A percentile compares a stretch with the other conserved stretches of the same genome.
phyloP scores from a whole-genome alignment of 2,329 filamentous ascomycete genomes.

The Onygena corvina region DNA sequence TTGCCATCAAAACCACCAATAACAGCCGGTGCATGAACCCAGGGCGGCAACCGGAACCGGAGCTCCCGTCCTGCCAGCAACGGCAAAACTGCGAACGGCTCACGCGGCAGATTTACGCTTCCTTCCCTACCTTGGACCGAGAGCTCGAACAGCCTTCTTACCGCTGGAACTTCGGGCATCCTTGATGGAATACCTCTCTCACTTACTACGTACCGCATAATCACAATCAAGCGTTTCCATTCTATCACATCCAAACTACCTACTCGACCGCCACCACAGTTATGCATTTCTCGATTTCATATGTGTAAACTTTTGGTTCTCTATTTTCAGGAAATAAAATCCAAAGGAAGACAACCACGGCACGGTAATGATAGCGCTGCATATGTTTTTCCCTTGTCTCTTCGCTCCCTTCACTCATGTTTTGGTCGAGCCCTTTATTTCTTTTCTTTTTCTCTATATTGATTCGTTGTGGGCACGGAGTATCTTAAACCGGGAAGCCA shows the following conservation, averaged over 20 bases:
- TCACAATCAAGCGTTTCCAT: too few relatives aligned
- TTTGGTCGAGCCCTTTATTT: background rate
- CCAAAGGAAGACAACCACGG: slow-evolving; percentile 4
- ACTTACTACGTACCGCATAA: too few relatives aligned
- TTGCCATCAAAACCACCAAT: background rate
- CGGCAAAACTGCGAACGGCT: too few relatives aligned
- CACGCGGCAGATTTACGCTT: too few relatives aligned
- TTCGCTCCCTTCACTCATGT: background rate
- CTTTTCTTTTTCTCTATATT: background rate
- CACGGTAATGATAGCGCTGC: slow-evolving; percentile 3
- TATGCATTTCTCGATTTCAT: too few relatives aligned
- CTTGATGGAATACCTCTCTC: too few relatives aligned
- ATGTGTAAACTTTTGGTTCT: background rate
- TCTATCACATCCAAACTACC: too few relatives aligned
- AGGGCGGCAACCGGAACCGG: background rate
- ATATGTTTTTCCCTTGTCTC: background rate
- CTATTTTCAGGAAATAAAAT: background rate
- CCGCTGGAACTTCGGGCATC: too few relatives aligned
- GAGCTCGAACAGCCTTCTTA: too few relatives aligned
- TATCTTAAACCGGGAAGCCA: background rate
- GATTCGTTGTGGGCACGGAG: slow-evolving; percentile 2
- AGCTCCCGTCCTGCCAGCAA: background rate
- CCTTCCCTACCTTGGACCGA: too few relatives aligned
- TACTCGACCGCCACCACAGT: too few relatives aligned
- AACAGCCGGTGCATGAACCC: background rate